These are phyloP conservation scores for Trichosporon ovoides DNA, from an alignment of 1,284 basidiomycete genomes.

Conservation along the genomic window DNA sequence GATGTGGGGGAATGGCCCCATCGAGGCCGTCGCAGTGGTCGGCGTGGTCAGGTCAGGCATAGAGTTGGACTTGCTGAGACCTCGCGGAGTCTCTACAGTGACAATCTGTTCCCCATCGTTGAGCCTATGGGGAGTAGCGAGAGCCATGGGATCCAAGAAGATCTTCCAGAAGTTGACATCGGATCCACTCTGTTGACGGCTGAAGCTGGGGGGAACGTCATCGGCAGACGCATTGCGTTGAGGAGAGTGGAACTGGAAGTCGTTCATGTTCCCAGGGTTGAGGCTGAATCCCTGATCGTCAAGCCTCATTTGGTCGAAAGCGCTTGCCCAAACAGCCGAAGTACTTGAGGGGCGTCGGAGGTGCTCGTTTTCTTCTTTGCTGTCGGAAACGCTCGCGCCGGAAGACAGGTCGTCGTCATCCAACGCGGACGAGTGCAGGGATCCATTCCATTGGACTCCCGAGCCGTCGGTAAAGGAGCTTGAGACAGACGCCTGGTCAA, in stretches of 20 bases:
- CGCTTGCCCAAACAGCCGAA: slow-evolving; percentile 36
- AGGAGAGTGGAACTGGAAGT: background rate
- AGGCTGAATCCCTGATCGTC: slow-evolving; percentile 24
- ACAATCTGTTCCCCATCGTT: slow-evolving; percentile 17
- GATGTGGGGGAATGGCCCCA: slow-evolving; percentile 1
- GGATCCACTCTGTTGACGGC: slow-evolving; percentile 1
- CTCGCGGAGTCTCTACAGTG: slow-evolving; percentile 8
- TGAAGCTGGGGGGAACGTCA: background rate
- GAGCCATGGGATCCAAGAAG: slow-evolving; percentile 31
- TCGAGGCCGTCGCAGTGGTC: background rate
- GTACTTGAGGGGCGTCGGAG: slow-evolving; percentile 32
- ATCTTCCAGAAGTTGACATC: slow-evolving; percentile 44
- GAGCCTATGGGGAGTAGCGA: slow-evolving; percentile 36
- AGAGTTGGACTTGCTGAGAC: slow-evolving; percentile 37
- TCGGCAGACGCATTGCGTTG: slow-evolving; percentile 15
- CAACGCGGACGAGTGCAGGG: background rate
- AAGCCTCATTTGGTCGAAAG: slow-evolving; percentile 39
- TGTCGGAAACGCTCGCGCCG: background rate
- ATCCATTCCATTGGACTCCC: background rate
- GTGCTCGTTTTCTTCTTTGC: slow-evolving; percentile 3
- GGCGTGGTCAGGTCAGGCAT: slow-evolving; percentile 42
- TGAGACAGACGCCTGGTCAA: background rate
- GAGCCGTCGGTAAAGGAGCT: background rate
- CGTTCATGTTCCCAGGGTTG: slow-evolving; percentile 1
- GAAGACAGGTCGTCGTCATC: slow-evolving; percentile 4